Percentiles rank a stretch among this genome's conserved stretches.
Conservation (phyloP, 306 rosid genomes). For the Hippophae gyantsensis region DNA sequence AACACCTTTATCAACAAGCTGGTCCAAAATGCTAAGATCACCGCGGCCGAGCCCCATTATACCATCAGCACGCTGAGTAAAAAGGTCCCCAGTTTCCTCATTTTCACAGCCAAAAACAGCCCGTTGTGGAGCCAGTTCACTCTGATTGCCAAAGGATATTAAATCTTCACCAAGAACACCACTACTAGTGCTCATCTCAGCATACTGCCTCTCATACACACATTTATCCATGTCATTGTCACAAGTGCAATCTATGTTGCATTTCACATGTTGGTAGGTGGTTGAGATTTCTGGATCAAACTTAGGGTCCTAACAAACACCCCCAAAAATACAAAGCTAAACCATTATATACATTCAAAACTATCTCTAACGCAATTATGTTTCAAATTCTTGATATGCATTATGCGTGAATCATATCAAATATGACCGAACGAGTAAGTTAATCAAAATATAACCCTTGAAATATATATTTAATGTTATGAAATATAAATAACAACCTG, state of each 20-base stretch:
- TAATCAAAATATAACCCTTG: too few relatives aligned
- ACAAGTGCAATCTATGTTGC: slow-evolving; percentile 69
- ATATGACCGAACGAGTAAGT: neutral
- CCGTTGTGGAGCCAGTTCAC: slow-evolving; percentile 64
- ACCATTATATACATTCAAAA: neutral
- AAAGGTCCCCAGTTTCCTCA: slow-evolving; percentile 80
- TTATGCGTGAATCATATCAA: neutral
- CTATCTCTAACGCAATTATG: too few relatives aligned
- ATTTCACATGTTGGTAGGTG: slow-evolving; percentile 65
- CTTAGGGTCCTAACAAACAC: slow-evolving; percentile 57
- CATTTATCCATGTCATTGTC: slow-evolving; percentile 51
- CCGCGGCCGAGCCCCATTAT: slow-evolving; percentile 97
- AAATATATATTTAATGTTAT: neutral
- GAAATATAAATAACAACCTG: slow-evolving; percentile 22
- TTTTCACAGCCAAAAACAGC: slow-evolving; percentile 90
- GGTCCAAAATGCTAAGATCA: slow-evolving; percentile 78
- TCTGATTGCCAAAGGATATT: slow-evolving; percentile 67
- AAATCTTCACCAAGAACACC: slow-evolving; percentile 89
- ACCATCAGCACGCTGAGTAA: slow-evolving; percentile 86
- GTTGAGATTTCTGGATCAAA: slow-evolving; percentile 68
- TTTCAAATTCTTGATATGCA: neutral
- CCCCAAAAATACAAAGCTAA: neutral
- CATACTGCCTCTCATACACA: slow-evolving; percentile 79
- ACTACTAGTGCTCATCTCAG: slow-evolving; percentile 85
- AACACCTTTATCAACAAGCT: slow-evolving; percentile 66